phyloP scores from a whole-genome alignment of 208 protist genomes.

The Crithidia expoeki region DNA sequence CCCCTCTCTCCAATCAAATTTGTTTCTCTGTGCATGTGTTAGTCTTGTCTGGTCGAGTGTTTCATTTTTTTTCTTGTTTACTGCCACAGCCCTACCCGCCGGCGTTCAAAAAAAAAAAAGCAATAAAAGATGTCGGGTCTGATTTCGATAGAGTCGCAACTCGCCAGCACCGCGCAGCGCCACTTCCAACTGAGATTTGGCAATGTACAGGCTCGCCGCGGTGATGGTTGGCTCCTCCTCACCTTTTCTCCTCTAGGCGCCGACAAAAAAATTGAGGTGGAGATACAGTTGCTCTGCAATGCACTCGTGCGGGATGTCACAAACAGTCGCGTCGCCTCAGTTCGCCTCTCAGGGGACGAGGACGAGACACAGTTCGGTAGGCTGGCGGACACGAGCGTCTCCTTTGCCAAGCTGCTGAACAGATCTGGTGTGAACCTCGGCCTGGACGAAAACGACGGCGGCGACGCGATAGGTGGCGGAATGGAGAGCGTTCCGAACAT shows the following conservation, averaged over 20 bases:
- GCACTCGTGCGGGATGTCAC: slow-evolving; percentile 83
- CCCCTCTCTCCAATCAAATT: too few relatives aligned
- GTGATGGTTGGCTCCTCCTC: slow-evolving; percentile 85
- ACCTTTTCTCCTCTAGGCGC: slow-evolving; percentile 51
- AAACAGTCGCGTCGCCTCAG: slow-evolving; percentile 36
- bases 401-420: slow-evolving; percentile 68
- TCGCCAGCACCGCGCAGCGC: slow-evolving; percentile 86
- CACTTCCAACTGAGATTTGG: slow-evolving; percentile 80
- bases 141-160: slow-evolving; percentile 79
- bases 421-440: slow-evolving; percentile 31
- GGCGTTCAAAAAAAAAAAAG: not conserved
- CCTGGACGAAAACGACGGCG: slow-evolving; percentile 1
- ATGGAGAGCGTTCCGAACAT: slow-evolving; percentile 49
- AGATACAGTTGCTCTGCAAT: slow-evolving; percentile 79
- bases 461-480: slow-evolving; percentile 7
- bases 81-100: too few relatives aligned
- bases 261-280: slow-evolving; percentile 46
- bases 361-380: slow-evolving; percentile 71
- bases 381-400: slow-evolving; percentile 42
- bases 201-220: slow-evolving; percentile 58
- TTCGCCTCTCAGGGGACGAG: slow-evolving; percentile 74
- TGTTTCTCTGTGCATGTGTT: too few relatives aligned
- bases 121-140: slow-evolving; percentile 38
- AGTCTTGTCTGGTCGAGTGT: too few relatives aligned
- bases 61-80: too few relatives aligned